Evolutionary conservation across 306 rosid species (phyloP).

Genomic region (Alnus rubra): DNA sequence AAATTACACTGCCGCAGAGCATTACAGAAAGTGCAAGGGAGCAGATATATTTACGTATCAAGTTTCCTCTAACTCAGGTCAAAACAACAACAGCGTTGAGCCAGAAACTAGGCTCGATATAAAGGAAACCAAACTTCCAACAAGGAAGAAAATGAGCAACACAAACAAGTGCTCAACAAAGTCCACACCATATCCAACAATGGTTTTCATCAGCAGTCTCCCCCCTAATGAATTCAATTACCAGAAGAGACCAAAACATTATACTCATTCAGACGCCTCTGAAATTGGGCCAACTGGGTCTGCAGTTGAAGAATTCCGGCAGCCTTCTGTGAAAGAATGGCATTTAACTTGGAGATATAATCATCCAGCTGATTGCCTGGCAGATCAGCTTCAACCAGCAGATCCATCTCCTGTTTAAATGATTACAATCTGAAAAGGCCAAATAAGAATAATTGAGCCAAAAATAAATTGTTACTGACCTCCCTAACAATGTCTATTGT

Average conservation of each 20-base stretch:
- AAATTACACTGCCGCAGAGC: constrained; percentile 24
- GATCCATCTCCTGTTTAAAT: constrained; percentile 79
- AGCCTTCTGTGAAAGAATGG: constrained; percentile 82
- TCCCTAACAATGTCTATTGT: constrained; percentile 80
- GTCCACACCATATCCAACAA: constrained; percentile 19
- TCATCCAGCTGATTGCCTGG: constrained; percentile 84
- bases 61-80: constrained; percentile 21
- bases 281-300: constrained; percentile 78
- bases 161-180: constrained; percentile 21
- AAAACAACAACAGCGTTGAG: not conserved
- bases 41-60: constrained; percentile 20
- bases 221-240: constrained; percentile 35
- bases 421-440: constrained; percentile 15
- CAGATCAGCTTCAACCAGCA: constrained; percentile 75
- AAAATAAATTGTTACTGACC: constrained; percentile 43
- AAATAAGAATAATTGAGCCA: constrained; percentile 3
- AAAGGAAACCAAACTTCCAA: constrained; percentile 2
- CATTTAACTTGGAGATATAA: constrained; percentile 68
- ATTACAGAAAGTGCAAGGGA: constrained; percentile 21
- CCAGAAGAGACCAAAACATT: constrained; percentile 57
- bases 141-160: not conserved
- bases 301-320: constrained; percentile 75
- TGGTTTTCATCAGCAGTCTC: constrained; percentile 26
- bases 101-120: not conserved
- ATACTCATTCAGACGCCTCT: constrained; percentile 70